Evolutionary conservation across 345 rosid species (phyloP).

Genomic region (Odontarrhena argentea): DNA sequence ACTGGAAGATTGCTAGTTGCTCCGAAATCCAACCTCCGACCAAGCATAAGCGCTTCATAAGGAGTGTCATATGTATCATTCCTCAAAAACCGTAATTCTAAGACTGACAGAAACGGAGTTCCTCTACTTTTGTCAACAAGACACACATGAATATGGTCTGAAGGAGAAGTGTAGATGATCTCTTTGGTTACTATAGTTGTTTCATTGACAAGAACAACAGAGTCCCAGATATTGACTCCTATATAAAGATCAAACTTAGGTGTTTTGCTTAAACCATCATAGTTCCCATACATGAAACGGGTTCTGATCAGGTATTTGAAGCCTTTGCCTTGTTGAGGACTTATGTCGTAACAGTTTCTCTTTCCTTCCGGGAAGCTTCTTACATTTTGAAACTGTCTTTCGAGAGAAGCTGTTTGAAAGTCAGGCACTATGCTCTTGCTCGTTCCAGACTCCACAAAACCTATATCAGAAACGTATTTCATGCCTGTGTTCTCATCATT

Average conservation of each 20-base stretch:
- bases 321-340: slow-evolving; percentile 26
- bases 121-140: slow-evolving; percentile 26
- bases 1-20: slow-evolving; percentile 30
- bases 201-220: slow-evolving; percentile 33
- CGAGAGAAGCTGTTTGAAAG: slow-evolving; percentile 7
- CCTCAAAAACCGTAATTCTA: slow-evolving; percentile 9
- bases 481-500: slow-evolving; percentile 29
- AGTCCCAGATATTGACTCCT: slow-evolving; percentile 38
- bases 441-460: slow-evolving; percentile 28
- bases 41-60: slow-evolving; percentile 24
- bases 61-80: slow-evolving; percentile 20
- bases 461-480: slow-evolving; percentile 40
- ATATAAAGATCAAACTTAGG: slow-evolving; percentile 39
- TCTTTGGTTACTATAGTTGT: slow-evolving; percentile 24
- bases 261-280: slow-evolving; percentile 13
- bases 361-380: slow-evolving; percentile 46
- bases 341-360: slow-evolving; percentile 42
- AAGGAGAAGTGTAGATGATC: slow-evolving; percentile 13
- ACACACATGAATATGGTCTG: slow-evolving; percentile 26
- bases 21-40: slow-evolving; percentile 29
- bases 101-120: slow-evolving; percentile 28
- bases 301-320: slow-evolving; percentile 43
- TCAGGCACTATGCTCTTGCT: slow-evolving; percentile 7
- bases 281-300: slow-evolving; percentile 40
- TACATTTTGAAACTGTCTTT: slow-evolving; percentile 5